Conservation (phyloP, 495 filamentous ascomycete genomes). For the Neurospora tetraspora region DNA sequence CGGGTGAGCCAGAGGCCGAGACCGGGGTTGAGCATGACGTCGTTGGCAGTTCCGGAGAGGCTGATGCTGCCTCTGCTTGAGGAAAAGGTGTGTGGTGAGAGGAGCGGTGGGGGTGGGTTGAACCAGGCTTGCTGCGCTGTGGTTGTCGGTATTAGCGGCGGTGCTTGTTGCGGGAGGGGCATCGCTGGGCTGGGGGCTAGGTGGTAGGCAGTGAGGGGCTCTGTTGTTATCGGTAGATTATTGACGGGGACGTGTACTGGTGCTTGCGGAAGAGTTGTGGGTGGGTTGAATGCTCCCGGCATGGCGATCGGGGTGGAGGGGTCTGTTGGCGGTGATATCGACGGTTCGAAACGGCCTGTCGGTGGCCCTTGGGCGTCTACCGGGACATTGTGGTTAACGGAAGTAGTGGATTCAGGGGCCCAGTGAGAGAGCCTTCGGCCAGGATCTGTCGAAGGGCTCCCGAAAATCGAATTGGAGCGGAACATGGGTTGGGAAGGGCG, state of each 20-base stretch:
- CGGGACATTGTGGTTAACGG: constrained; percentile 10
- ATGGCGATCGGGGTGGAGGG: not conserved
- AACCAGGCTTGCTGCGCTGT: constrained; percentile 31
- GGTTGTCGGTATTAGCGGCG: constrained; percentile 25
- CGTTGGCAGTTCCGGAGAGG: not conserved
- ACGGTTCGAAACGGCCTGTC: not conserved
- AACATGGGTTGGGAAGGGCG: constrained; percentile 27
- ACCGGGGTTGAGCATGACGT: constrained; percentile 5
- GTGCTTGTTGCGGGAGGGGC: constrained; percentile 7
- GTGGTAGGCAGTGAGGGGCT: not conserved
- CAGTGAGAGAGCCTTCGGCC: constrained; percentile 45
- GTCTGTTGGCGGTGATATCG: not conserved
- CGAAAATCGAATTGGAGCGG: constrained; percentile 47
- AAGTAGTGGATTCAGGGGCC: constrained; percentile 36
- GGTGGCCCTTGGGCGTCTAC: not conserved
- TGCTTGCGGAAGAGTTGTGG: not conserved
- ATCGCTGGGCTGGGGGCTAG: constrained; percentile 5
- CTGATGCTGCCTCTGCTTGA: not conserved
- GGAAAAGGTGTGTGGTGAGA: constrained; percentile 31
- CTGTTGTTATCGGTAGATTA: not conserved
- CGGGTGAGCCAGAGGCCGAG: constrained; percentile 9
- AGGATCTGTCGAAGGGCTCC: constrained; percentile 35
- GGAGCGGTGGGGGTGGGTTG: constrained; percentile 41
- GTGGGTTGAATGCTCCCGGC: not conserved
- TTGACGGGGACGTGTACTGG: not conserved